A percentile compares a stretch with the other conserved stretches of the same genome.
Conservation (phyloP, 169 alveolate species). For the Plasmodium yoelii region DNA sequence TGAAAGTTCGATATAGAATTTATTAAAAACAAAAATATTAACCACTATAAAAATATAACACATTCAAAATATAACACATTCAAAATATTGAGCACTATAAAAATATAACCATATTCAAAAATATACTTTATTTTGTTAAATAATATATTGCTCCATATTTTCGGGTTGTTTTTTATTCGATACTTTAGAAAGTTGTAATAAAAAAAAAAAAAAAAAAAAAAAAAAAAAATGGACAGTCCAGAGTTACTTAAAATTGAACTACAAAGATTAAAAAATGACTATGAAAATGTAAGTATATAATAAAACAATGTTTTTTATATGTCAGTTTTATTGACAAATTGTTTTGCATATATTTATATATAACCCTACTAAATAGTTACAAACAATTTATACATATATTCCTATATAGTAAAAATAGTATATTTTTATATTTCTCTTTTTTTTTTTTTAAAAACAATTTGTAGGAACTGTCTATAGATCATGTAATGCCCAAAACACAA, state of each 20-base stretch:
- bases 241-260: slow-evolving; percentile 63
- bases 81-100: too few relatives aligned
- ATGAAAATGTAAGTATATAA: slow-evolving; percentile 43
- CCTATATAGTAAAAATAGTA: too few relatives aligned
- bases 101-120: too few relatives aligned
- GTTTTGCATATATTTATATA: not conserved
- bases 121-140: too few relatives aligned
- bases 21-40: too few relatives aligned
- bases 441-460: not conserved
- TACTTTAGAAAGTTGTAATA: not conserved
- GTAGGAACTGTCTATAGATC: slow-evolving; percentile 59
- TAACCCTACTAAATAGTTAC: not conserved
- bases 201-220: slow-evolving; percentile 29
- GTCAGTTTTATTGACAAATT: not conserved
- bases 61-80: too few relatives aligned
- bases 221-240: slow-evolving; percentile 66
- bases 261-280: slow-evolving; percentile 51
- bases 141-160: too few relatives aligned
- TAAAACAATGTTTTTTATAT: not conserved
- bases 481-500: slow-evolving; percentile 72
- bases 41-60: too few relatives aligned
- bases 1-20: too few relatives aligned
- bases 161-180: too few relatives aligned
- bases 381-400: not conserved
- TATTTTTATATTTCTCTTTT: not conserved